Evolutionary conservation across 2,329 filamentous ascomycete species (phyloP).

Genomic region (Diplodia mutila): DNA sequence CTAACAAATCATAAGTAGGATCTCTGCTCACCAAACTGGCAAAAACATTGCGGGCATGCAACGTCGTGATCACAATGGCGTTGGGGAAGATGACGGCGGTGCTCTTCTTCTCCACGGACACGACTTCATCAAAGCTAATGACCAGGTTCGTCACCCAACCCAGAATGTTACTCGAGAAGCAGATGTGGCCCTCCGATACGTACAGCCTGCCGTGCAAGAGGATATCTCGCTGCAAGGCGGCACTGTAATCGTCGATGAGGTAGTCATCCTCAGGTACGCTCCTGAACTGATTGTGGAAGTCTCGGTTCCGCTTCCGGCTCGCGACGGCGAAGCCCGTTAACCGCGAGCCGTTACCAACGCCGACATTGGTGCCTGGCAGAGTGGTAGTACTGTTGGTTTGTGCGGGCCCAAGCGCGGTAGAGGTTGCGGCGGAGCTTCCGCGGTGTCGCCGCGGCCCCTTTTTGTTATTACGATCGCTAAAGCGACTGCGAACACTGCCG

Average conservation of each 20-base stretch:
- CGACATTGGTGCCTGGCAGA: slow-evolving; percentile 61
- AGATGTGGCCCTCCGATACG: slow-evolving; percentile 94
- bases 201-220: slow-evolving; percentile 91
- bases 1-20: slow-evolving; percentile 93
- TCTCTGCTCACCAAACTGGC: slow-evolving; percentile 93
- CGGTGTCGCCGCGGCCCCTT: slow-evolving; percentile 68
- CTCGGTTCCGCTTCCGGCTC: slow-evolving; percentile 91
- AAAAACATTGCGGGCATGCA: slow-evolving; percentile 94
- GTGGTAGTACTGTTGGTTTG: slow-evolving; percentile 72
- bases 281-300: slow-evolving; percentile 92
- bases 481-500: slow-evolving; percentile 56
- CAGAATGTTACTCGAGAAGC: slow-evolving; percentile 98
- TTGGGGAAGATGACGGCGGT: slow-evolving; percentile 97
- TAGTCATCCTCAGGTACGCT: slow-evolving; percentile 98
- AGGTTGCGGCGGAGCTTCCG: slow-evolving; percentile 70
- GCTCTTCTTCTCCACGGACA: slow-evolving; percentile 94
- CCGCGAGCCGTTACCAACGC: slow-evolving; percentile 66
- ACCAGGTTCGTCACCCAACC: slow-evolving; percentile 98
- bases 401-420: slow-evolving; percentile 71
- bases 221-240: slow-evolving; percentile 92
- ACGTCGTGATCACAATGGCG: slow-evolving; percentile 92
- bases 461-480: slow-evolving; percentile 48
- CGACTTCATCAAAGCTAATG: slow-evolving; percentile 97
- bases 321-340: slow-evolving; percentile 95
- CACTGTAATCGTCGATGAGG: slow-evolving; percentile 97